These are phyloP conservation scores for Aspergillus ruber DNA, from an alignment of 2,329 filamentous ascomycete genomes.

Conservation along the genomic window DNA sequence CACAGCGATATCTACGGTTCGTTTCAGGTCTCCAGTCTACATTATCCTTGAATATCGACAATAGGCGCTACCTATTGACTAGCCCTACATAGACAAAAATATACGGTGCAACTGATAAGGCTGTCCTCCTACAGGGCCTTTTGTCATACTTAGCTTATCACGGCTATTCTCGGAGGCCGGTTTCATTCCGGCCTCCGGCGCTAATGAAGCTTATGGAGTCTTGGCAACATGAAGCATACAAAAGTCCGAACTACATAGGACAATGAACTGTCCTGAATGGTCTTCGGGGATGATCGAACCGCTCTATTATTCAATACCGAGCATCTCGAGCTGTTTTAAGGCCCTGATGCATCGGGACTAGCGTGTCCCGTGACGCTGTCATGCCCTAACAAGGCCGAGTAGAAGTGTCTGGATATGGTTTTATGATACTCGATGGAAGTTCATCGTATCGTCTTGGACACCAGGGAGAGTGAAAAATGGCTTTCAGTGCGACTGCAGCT, in stretches of 20 bases:
- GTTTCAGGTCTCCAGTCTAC: neutral
- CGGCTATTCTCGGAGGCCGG: conserved; percentile 36
- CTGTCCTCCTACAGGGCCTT: neutral
- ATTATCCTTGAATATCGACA: no score
- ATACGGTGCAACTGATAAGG: neutral
- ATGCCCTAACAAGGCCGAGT: conserved; percentile 22
- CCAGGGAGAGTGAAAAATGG: neutral
- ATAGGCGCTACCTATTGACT: no score
- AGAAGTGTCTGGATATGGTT: conserved; percentile 17
- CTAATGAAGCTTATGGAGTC: conserved; percentile 18
- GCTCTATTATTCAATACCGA: neutral
- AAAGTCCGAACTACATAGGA: neutral
- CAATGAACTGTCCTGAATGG: neutral
- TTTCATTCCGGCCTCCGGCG: conserved; percentile 36
- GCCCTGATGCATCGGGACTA: conserved; percentile 17
- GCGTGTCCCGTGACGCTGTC: conserved; percentile 21
- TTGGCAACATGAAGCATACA: neutral
- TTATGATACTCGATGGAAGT: neutral
- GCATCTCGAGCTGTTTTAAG: neutral
- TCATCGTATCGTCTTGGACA: neutral
- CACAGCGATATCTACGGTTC: neutral
- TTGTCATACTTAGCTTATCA: neutral
- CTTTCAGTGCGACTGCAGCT: neutral
- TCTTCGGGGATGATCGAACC: neutral
- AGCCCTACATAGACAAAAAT: no score